These are phyloP conservation scores for Colletotrichum cereale DNA, from an alignment of 2,329 filamentous ascomycete genomes.

Conservation along the genomic window DNA sequence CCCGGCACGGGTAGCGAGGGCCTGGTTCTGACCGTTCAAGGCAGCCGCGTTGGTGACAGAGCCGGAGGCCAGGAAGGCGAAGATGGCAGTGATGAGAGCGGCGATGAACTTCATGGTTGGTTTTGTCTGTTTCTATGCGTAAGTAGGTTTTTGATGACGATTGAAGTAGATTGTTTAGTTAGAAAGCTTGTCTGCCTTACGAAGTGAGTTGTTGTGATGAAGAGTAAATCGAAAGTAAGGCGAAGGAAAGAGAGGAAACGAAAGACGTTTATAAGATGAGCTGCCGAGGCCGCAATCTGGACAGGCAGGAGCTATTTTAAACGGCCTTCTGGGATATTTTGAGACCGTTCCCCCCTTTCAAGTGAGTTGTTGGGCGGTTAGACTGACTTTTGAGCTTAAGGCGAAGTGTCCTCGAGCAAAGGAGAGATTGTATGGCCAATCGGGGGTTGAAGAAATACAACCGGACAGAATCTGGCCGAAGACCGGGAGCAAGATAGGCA, in stretches of 20 bases:
- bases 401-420: too few species aligned
- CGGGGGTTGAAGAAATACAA: rapidly evolving
- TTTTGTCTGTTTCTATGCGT: neutral
- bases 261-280: too few species aligned
- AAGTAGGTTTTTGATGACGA: neutral
- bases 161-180: too few species aligned
- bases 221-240: too few species aligned
- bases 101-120: constrained; percentile 32
- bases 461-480: rapidly evolving
- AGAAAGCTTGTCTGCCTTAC: neutral
- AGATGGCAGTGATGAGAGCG: neutral
- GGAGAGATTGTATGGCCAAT: neutral
- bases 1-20: neutral
- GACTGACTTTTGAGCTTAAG: too few species aligned
- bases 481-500: too few species aligned
- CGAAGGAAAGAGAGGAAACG: neutral
- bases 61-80: neutral
- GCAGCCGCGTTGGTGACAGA: neutral
- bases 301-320: too few species aligned
- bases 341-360: neutral
- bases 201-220: rapidly evolving
- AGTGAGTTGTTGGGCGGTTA: neutral
- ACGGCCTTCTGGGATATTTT: too few species aligned
- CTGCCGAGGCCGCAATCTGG: too few species aligned
- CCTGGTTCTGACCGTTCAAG: neutral